Evolutionary conservation across 1,284 basidiomycete genomes (phyloP).

Genomic region (Inonotus hispidus): DNA sequence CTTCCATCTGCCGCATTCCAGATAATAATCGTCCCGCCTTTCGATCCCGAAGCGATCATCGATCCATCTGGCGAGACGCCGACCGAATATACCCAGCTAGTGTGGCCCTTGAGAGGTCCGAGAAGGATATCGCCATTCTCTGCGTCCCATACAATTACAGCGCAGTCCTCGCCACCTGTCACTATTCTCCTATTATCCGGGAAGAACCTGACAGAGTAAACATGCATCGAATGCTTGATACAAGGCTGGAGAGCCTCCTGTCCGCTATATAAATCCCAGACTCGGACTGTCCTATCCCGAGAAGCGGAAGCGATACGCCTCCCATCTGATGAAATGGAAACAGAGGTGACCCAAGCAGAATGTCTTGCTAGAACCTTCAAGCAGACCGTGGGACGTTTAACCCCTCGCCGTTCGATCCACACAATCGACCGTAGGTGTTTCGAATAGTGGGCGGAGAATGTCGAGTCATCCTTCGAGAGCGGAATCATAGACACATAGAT

Average conservation of each 20-base stretch:
- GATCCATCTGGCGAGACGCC: slow-evolving; percentile 11
- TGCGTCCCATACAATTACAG: slow-evolving; percentile 1
- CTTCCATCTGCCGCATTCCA: slow-evolving; percentile 3
- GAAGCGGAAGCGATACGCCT: not conserved
- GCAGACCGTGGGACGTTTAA: not conserved
- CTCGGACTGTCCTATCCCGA: not conserved
- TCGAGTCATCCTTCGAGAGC: not conserved
- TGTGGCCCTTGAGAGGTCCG: slow-evolving; percentile 26
- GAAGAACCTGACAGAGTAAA: slow-evolving; percentile 8
- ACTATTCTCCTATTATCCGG: slow-evolving; percentile 15
- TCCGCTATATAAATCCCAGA: not conserved
- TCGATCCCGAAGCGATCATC: slow-evolving; percentile 7
- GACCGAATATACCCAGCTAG: not conserved
- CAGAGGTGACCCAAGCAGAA: not conserved
- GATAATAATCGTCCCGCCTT: slow-evolving; percentile 5
- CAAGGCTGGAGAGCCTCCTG: not conserved
- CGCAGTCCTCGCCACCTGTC: slow-evolving; percentile 11
- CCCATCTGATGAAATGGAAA: not conserved
- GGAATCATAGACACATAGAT: not conserved
- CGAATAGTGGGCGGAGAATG: not conserved
- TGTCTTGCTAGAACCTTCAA: not conserved
- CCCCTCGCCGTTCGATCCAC: not conserved
- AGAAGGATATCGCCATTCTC: not conserved
- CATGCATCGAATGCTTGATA: not conserved
- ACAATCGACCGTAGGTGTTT: not conserved